phyloP scores from a whole-genome alignment of 1,284 basidiomycete species.

The Cronartium ribicola region DNA sequence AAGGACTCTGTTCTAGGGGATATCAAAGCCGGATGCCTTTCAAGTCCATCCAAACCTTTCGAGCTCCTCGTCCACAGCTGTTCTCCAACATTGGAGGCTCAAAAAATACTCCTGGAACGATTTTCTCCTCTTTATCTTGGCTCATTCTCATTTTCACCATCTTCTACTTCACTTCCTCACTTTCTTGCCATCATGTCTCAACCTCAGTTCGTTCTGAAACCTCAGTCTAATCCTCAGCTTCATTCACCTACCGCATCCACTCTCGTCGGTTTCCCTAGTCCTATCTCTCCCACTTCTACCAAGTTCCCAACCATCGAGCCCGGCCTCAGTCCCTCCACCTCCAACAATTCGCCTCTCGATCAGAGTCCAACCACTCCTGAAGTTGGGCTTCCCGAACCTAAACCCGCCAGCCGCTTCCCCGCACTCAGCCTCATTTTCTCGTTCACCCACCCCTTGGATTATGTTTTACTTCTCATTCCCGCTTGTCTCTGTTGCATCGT shows the following conservation, averaged over 20 bases:
- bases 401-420: conserved; percentile 3
- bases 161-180: too few relatives aligned
- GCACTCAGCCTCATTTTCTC: conserved; percentile 46
- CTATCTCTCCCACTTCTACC: conserved; percentile 1
- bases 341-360: neutral
- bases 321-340: neutral
- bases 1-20: too few relatives aligned
- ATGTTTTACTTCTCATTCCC: conserved; percentile 58
- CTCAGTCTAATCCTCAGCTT: neutral
- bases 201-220: too few relatives aligned
- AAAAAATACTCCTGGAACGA: too few relatives aligned
- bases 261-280: neutral
- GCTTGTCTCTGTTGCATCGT: conserved; percentile 66
- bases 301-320: neutral
- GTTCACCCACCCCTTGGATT: conserved; percentile 45
- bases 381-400: neutral
- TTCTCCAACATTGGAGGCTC: too few relatives aligned
- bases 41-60: too few relatives aligned
- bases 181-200: too few relatives aligned
- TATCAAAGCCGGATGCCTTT: too few relatives aligned
- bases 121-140: too few relatives aligned
- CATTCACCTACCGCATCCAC: neutral
- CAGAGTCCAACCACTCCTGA: neutral
- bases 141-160: too few relatives aligned
- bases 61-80: too few relatives aligned